Percentiles rank a stretch among this genome's conserved stretches.
These are phyloP conservation scores for Paxillus ammoniavirescens DNA, from an alignment of 768 basidiomycete species.

Conservation along the genomic window DNA sequence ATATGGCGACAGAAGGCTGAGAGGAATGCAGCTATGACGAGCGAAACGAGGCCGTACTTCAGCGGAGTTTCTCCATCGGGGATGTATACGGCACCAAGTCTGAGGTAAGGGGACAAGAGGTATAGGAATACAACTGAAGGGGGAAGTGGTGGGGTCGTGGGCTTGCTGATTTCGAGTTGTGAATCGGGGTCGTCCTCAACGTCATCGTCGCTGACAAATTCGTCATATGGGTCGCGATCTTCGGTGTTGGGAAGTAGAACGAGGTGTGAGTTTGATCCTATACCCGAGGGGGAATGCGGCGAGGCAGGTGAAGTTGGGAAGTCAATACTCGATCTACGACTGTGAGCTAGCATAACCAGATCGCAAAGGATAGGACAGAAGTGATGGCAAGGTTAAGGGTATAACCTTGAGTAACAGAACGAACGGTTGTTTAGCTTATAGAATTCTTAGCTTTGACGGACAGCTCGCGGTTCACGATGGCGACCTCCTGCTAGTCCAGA, in stretches of 20 bases:
- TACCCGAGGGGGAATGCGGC: conserved; percentile 17
- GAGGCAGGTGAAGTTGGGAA: conserved; percentile 3
- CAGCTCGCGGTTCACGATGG: not conserved
- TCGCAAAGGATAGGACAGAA: not conserved
- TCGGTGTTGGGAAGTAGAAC: conserved; percentile 62
- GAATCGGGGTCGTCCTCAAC: conserved; percentile 16
- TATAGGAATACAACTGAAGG: conserved; percentile 63
- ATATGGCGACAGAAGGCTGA: conserved; percentile 64
- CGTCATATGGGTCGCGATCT: conserved; percentile 32
- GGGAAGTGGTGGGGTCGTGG: conserved; percentile 46
- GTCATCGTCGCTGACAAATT: conserved; percentile 43
- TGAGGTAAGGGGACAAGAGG: conserved; percentile 66
- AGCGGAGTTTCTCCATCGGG: conserved; percentile 49
- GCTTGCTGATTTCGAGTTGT: conserved; percentile 8
- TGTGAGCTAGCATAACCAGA: conserved; percentile 7
- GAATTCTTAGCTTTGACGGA: not conserved
- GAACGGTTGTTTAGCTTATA: not conserved
- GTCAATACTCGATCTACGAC: conserved; percentile 13
- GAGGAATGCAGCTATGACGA: conserved; percentile 54
- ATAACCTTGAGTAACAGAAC: not conserved
- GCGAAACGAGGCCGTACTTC: conserved; percentile 45
- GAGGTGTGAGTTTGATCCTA: conserved; percentile 51
- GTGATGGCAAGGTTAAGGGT: not conserved
- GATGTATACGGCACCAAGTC: conserved; percentile 65
- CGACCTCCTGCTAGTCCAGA: not conserved